These are phyloP conservation scores for Diospyros lotus DNA, from an alignment of 148 eudicot genomes.

Conservation along the genomic window DNA sequence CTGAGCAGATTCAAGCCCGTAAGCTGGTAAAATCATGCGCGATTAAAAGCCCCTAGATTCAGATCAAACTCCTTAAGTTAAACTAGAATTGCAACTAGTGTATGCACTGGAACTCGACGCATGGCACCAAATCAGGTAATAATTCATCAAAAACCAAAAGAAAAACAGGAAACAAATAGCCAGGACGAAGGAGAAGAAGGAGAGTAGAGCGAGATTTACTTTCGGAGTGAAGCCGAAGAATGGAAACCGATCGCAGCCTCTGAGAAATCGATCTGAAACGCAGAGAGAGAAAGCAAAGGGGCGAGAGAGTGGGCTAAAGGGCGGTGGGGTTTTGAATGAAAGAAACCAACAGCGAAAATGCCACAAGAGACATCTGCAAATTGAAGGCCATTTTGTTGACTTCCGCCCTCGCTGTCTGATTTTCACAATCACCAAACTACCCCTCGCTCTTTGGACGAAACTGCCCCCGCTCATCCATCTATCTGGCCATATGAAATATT, in stretches of 20 bases:
- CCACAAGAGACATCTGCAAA: neutral
- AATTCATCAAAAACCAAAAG: neutral
- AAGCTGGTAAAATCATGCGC: neutral
- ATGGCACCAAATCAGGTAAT: neutral
- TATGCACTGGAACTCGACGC: too few species aligned
- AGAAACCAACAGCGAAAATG: neutral
- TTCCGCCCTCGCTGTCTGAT: conserved; percentile 22
- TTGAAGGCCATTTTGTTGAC: neutral
- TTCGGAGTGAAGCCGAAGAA: neutral
- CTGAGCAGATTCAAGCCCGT: too few species aligned
- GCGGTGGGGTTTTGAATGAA: neutral
- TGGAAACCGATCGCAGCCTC: neutral
- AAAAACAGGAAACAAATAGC: neutral
- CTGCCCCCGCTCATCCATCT: neutral
- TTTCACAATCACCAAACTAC: conserved; percentile 5
- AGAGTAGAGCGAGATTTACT: neutral
- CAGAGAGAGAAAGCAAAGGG: neutral
- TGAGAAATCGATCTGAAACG: neutral
- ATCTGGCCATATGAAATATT: neutral
- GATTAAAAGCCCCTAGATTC: neutral
- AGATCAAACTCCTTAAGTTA: neutral
- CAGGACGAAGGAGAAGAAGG: neutral
- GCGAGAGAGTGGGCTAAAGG: neutral
- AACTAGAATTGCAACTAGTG: neutral
- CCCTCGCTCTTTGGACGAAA: conserved; percentile 13